phyloP scores from a whole-genome alignment of 2,329 filamentous ascomycete genomes.

The Ceratocystis cacaofunesta region DNA sequence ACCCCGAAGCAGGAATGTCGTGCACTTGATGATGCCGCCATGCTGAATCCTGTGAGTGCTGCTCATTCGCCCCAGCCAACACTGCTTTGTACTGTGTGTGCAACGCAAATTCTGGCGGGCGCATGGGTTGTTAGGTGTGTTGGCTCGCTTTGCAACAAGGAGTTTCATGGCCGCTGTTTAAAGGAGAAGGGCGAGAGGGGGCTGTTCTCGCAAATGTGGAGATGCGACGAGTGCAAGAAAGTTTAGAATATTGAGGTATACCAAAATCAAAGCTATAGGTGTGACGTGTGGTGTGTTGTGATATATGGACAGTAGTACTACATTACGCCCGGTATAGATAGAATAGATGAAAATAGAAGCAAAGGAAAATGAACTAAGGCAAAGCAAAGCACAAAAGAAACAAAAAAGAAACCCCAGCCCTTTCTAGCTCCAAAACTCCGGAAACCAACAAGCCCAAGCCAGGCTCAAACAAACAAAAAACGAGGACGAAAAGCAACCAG shows the following conservation, averaged over 20 bases:
- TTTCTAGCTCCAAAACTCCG: slow-evolving; percentile 7
- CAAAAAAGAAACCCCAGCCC: slow-evolving; percentile 2
- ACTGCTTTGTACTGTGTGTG: neutral
- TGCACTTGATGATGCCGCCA: neutral
- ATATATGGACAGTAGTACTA: slow-evolving; percentile 11
- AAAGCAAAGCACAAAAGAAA: neutral
- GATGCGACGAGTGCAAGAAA: slow-evolving; percentile 5
- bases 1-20: neutral
- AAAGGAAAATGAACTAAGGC: neutral
- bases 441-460: slow-evolving; percentile 5
- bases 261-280: neutral
- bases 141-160: neutral
- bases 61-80: neutral
- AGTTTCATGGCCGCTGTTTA: slow-evolving; percentile 12
- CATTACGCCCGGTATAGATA: slow-evolving; percentile 2
- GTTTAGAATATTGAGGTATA: neutral
- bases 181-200: slow-evolving; percentile 8
- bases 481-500: neutral
- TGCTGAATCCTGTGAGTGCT: neutral
- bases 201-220: slow-evolving; percentile 14
- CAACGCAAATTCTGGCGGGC: neutral
- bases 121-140: slow-evolving; percentile 12
- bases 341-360: neutral
- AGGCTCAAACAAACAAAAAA: neutral
- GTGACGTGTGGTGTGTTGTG: neutral